These are phyloP conservation scores for Lipomyces sp. DNA, from an alignment of 805 yeast genomes.

Conservation along the genomic window DNA sequence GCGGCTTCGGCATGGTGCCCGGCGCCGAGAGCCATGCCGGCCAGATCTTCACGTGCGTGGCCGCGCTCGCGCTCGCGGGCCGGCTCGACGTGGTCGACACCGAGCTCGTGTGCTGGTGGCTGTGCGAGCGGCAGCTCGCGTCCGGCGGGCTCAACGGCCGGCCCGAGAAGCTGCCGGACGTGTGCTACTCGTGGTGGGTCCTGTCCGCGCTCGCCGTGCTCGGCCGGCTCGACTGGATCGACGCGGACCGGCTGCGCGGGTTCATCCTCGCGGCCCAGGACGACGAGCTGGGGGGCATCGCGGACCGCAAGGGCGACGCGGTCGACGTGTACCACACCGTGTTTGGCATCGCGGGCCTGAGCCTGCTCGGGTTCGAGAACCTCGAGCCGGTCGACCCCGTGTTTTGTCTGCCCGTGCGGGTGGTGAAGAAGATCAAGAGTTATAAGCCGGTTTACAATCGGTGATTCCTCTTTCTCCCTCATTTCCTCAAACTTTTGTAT, in stretches of 20 bases:
- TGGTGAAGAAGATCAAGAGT: constrained; percentile 37
- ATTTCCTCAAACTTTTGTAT: too few relatives aligned
- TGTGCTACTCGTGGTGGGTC: constrained; percentile 94
- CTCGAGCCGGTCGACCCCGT: constrained; percentile 74
- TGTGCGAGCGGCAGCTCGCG: constrained; percentile 81
- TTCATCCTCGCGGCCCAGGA: constrained; percentile 73
- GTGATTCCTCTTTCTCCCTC: too few relatives aligned
- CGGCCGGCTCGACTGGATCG: constrained; percentile 71
- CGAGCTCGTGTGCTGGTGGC: constrained; percentile 69
- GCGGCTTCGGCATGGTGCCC: constrained; percentile 90
- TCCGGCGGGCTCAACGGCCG: constrained; percentile 95
- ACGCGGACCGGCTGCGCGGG: constrained; percentile 52
- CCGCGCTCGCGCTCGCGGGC: constrained; percentile 66
- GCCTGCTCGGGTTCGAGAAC: constrained; percentile 62
- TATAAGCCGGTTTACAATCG: too few relatives aligned
- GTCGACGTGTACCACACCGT: constrained; percentile 91
- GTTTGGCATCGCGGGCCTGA: constrained; percentile 85
- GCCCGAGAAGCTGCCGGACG: constrained; percentile 94
- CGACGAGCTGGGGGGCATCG: constrained; percentile 73
- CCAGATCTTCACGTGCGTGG: constrained; percentile 83
- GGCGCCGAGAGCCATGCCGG: constrained; percentile 97
- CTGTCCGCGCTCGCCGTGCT: constrained; percentile 39
- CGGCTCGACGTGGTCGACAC: constrained; percentile 48
- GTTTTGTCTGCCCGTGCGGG: constrained; percentile 71
- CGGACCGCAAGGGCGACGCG: constrained; percentile 87